Evolutionary conservation across 2,329 filamentous ascomycete genomes (phyloP).

Genomic region (Erysiphe pulchra): DNA sequence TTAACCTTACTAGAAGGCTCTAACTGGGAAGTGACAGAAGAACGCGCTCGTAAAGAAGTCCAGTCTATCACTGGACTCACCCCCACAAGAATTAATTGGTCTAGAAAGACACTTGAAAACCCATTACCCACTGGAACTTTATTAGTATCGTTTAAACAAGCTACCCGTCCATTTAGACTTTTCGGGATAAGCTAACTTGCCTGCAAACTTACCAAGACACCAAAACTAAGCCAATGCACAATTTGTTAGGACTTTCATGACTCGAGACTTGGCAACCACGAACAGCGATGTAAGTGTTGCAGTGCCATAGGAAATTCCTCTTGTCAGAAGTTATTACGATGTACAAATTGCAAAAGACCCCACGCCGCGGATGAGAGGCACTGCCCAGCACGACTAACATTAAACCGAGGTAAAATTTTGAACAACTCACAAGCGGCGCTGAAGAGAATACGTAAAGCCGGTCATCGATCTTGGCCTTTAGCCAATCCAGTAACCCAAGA

Average conservation of each 20-base stretch:
- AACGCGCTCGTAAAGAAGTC: background rate
- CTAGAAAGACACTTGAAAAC: background rate
- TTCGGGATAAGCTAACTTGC: background rate
- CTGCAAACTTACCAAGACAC: background rate
- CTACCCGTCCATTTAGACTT: background rate
- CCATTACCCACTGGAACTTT: background rate
- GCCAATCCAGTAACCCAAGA: too few species aligned
- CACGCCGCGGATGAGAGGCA: too few species aligned
- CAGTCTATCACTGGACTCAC: background rate
- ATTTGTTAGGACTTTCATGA: background rate
- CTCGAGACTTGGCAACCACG: background rate
- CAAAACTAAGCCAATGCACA: background rate
- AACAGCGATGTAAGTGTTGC: background rate
- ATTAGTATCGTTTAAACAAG: background rate
- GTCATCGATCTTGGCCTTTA: too few species aligned
- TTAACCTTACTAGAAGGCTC: too few species aligned
- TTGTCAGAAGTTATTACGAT: too few species aligned
- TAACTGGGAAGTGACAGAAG: background rate
- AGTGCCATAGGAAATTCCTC: background rate
- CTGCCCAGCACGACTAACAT: too few species aligned
- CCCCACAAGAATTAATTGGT: background rate
- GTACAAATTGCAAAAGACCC: too few species aligned
- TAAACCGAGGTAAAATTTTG: too few species aligned
- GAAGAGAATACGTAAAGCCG: too few species aligned
- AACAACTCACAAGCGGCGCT: too few species aligned